Percentiles rank a stretch among this genome's conserved stretches.
Evolutionary conservation across 2,329 filamentous ascomycete genomes (phyloP).

Genomic region (Aspergillus phoenicis): DNA sequence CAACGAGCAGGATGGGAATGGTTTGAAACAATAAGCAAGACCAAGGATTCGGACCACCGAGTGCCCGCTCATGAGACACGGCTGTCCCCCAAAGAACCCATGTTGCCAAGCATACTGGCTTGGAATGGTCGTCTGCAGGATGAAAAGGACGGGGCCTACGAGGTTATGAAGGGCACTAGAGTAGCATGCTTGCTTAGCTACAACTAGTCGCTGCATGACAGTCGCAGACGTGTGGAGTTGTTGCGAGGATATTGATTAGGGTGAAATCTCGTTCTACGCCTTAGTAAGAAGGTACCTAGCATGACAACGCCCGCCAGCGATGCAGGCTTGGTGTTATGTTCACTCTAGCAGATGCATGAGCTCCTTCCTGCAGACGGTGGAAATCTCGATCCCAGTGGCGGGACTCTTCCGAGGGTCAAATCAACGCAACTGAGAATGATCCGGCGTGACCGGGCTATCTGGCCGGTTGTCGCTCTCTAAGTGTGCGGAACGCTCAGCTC

Average conservation of each 20-base stretch:
- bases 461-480: background rate
- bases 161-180: background rate
- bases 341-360: background rate
- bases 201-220: background rate
- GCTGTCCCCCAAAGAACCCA: background rate
- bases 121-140: background rate
- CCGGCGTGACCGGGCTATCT: background rate
- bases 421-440: background rate
- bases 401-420: background rate
- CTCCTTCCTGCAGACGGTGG: background rate
- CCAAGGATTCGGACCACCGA: background rate
- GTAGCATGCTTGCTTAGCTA: constrained; percentile 2
- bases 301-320: background rate
- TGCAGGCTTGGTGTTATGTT: background rate
- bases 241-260: background rate
- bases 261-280: background rate
- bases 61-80: background rate
- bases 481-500: background rate
- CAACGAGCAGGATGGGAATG: background rate
- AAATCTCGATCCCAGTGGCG: background rate
- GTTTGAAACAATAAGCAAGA: constrained; percentile 2
- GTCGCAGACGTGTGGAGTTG: background rate
- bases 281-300: background rate
- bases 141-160: background rate
- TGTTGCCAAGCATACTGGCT: background rate